These are phyloP conservation scores for Nannizzia gypsea DNA, from an alignment of 2,329 filamentous ascomycete genomes.

Conservation along the genomic window DNA sequence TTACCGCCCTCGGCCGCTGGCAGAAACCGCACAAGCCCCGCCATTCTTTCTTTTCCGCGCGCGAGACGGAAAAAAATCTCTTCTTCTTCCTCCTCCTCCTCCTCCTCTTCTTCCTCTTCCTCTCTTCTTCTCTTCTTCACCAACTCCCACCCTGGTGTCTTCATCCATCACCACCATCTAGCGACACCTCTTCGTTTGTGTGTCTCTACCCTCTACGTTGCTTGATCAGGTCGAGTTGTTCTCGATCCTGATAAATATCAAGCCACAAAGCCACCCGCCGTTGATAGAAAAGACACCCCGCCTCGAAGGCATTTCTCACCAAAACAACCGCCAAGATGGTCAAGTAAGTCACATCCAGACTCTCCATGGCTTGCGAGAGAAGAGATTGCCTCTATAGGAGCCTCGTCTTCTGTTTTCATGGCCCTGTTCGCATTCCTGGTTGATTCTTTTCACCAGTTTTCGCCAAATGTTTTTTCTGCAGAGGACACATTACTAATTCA, in stretches of 20 bases:
- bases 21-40: slow-evolving; percentile 15
- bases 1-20: slow-evolving; percentile 5
- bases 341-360: slow-evolving; percentile 61
- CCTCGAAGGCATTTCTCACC: slow-evolving; percentile 28
- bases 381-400: not conserved
- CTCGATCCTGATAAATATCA: slow-evolving; percentile 32
- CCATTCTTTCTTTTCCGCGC: slow-evolving; percentile 14
- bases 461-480: not conserved
- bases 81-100: slow-evolving; percentile 15
- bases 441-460: slow-evolving; percentile 7
- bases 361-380: not conserved
- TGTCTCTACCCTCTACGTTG: not conserved
- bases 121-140: slow-evolving; percentile 19
- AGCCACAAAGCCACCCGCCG: slow-evolving; percentile 1
- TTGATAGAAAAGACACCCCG: slow-evolving; percentile 23
- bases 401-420: not conserved
- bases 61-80: slow-evolving; percentile 15
- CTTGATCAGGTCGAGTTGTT: slow-evolving; percentile 31
- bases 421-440: not conserved
- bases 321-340: slow-evolving; percentile 86
- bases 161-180: slow-evolving; percentile 12
- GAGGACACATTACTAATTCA: not conserved
- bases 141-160: not conserved
- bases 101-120: slow-evolving; percentile 20
- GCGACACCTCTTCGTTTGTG: not conserved